A percentile compares a stretch with the other conserved stretches of the same genome.
Conservation (phyloP, 1,139 yeast genomes). For the Scheffersomyces lignicola region DNA sequence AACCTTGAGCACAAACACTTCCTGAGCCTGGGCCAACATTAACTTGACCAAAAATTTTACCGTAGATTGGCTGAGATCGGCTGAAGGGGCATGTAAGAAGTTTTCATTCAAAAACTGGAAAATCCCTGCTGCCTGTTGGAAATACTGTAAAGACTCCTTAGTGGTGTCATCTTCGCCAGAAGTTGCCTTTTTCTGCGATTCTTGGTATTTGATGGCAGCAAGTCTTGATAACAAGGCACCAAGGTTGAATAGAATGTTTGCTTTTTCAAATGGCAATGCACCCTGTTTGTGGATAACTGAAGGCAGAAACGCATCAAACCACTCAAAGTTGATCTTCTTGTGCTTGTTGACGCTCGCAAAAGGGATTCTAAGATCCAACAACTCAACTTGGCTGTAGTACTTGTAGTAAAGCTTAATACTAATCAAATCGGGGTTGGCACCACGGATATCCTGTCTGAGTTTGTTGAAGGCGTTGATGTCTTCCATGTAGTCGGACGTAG, state of each 20-base stretch:
- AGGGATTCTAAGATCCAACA: slow-evolving; percentile 75
- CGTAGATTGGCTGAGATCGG: slow-evolving; percentile 71
- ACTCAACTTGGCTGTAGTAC: slow-evolving; percentile 82
- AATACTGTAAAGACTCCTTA: slow-evolving; percentile 59
- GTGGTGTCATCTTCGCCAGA: slow-evolving; percentile 37
- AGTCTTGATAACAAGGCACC: slow-evolving; percentile 40
- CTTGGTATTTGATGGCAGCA: slow-evolving; percentile 51
- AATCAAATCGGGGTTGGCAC: slow-evolving; percentile 52
- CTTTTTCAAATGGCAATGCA: slow-evolving; percentile 85
- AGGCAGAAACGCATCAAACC: slow-evolving; percentile 73
- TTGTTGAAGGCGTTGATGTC: slow-evolving; percentile 59
- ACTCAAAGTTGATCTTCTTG: slow-evolving; percentile 61
- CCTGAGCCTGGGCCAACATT: slow-evolving; percentile 88
- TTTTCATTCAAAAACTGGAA: slow-evolving; percentile 72
- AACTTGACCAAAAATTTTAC: slow-evolving; percentile 63
- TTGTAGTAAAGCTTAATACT: slow-evolving; percentile 57
- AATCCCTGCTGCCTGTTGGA: slow-evolving; percentile 81
- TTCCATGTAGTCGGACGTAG: slow-evolving; percentile 53
- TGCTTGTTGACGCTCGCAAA: slow-evolving; percentile 54
- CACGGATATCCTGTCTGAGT: slow-evolving; percentile 62
- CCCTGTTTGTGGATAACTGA: slow-evolving; percentile 42
- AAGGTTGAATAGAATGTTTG: slow-evolving; percentile 72
- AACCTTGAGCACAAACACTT: slow-evolving; percentile 68
- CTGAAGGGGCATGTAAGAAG: slow-evolving; percentile 87
- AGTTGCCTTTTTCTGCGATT: slow-evolving; percentile 44